These are phyloP conservation scores for Lithohypha guttulata DNA, from an alignment of 2,329 filamentous ascomycete species.

Conservation along the genomic window DNA sequence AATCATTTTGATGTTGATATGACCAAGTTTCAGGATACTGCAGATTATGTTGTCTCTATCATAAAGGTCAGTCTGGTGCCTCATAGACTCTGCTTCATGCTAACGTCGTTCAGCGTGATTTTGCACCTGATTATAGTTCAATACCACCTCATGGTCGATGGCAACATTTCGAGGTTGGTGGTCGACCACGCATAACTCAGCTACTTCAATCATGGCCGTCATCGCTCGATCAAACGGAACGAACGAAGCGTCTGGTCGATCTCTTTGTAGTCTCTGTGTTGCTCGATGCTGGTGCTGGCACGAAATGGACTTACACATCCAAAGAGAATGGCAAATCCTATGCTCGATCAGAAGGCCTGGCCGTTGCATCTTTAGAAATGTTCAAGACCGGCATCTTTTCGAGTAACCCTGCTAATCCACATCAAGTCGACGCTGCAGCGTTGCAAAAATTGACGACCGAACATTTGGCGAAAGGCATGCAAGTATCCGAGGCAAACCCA, in stretches of 20 bases:
- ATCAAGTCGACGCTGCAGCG: constrained; percentile 78
- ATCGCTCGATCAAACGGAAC: constrained; percentile 53
- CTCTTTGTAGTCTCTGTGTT: constrained; percentile 52
- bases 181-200: constrained; percentile 38
- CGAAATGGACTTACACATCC: constrained; percentile 84
- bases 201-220: constrained; percentile 39
- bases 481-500: constrained; percentile 69
- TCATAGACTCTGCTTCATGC: neutral
- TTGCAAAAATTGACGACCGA: constrained; percentile 64
- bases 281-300: constrained; percentile 68
- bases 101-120: constrained; percentile 49
- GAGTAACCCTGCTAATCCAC: constrained; percentile 66
- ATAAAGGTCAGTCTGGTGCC: constrained; percentile 83
- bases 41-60: constrained; percentile 78
- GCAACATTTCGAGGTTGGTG: constrained; percentile 53
- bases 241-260: constrained; percentile 46
- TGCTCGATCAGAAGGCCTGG: constrained; percentile 76
- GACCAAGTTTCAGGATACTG: constrained; percentile 70
- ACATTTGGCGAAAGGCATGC: constrained; percentile 67
- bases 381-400: constrained; percentile 89
- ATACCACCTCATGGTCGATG: constrained; percentile 72
- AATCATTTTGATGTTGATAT: constrained; percentile 84
- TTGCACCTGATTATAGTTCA: constrained; percentile 53
- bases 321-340: constrained; percentile 76
- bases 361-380: constrained; percentile 72